These are phyloP conservation scores for Geotrichum restrictum DNA, from an alignment of 1,139 yeast genomes.

Conservation along the genomic window DNA sequence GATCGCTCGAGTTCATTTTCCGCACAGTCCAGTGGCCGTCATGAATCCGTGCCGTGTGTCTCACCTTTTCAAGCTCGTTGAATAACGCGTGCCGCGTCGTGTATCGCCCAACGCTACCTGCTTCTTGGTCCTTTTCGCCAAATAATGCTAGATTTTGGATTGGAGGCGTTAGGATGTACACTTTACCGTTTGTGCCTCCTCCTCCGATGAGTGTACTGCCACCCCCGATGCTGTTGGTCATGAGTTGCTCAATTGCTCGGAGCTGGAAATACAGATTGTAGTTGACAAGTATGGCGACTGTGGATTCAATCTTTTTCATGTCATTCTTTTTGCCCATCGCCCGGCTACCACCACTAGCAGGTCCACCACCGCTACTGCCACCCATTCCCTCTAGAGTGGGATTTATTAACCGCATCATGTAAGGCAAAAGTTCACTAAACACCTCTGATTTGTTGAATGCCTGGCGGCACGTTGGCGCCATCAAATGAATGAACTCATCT, in stretches of 20 bases:
- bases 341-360: not conserved
- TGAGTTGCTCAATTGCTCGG: slow-evolving; percentile 1
- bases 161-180: slow-evolving; percentile 34
- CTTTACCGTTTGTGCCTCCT: slow-evolving; percentile 23
- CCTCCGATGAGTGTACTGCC: too few relatives aligned
- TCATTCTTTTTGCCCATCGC: slow-evolving; percentile 1
- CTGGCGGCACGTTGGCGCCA: slow-evolving; percentile 25
- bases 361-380: not conserved
- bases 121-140: slow-evolving; percentile 27
- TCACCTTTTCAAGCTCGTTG: slow-evolving; percentile 24
- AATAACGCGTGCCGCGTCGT: slow-evolving; percentile 31
- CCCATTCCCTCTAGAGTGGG: slow-evolving; percentile 8
- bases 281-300: slow-evolving; percentile 9
- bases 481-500: slow-evolving; percentile 27
- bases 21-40: slow-evolving; percentile 18
- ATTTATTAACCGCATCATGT: slow-evolving; percentile 7
- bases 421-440: slow-evolving; percentile 17
- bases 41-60: slow-evolving; percentile 9
- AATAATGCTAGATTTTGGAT: slow-evolving; percentile 35
- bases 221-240: too few relatives aligned
- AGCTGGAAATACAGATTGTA: slow-evolving; percentile 14
- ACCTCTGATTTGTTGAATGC: slow-evolving; percentile 27
- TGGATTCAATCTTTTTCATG: slow-evolving; percentile 2
- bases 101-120: slow-evolving; percentile 33
- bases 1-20: slow-evolving; percentile 13